phyloP scores from a whole-genome alignment of 768 basidiomycete genomes.

The button mushroom (Agaricus bisporus) region DNA sequence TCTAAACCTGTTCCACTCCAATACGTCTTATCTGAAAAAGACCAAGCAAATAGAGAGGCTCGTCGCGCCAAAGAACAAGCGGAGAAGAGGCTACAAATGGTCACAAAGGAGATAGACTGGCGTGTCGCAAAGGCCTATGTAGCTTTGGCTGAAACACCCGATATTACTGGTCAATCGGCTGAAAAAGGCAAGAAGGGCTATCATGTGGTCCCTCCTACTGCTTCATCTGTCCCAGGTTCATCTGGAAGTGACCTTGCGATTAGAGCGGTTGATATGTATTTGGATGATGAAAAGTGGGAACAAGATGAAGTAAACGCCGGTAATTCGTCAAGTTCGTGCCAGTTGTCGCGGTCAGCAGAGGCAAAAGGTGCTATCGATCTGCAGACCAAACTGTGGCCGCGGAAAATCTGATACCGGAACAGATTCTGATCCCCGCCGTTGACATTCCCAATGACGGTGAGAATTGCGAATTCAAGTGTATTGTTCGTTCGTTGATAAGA shows the following conservation, averaged over 20 bases:
- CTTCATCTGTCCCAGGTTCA: neutral
- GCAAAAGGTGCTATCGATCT: neutral
- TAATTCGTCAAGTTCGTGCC: neutral
- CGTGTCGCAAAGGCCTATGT: conserved; percentile 65
- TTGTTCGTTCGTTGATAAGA: neutral
- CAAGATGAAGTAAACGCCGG: neutral
- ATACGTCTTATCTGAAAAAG: conserved; percentile 15
- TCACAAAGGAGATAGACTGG: conserved; percentile 68
- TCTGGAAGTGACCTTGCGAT: neutral
- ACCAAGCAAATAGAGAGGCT: conserved; percentile 32
- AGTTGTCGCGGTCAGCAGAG: neutral
- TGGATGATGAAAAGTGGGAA: conserved; percentile 13
- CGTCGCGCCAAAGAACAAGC: conserved; percentile 47
- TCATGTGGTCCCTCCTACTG: neutral
- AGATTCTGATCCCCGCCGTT: no score
- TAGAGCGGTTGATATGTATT: conserved; percentile 7
- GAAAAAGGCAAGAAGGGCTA: conserved; percentile 26
- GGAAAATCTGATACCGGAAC: neutral
- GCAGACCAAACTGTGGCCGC: conserved; percentile 3
- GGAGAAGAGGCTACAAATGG: conserved; percentile 51
- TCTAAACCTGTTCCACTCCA: conserved; percentile 19
- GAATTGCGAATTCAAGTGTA: neutral
- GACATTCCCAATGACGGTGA: neutral
- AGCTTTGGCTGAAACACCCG: conserved; percentile 49
- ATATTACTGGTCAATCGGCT: conserved; percentile 20